Conservation (phyloP, 2,329 filamentous ascomycete genomes). For the Mariannaea sp. region DNA sequence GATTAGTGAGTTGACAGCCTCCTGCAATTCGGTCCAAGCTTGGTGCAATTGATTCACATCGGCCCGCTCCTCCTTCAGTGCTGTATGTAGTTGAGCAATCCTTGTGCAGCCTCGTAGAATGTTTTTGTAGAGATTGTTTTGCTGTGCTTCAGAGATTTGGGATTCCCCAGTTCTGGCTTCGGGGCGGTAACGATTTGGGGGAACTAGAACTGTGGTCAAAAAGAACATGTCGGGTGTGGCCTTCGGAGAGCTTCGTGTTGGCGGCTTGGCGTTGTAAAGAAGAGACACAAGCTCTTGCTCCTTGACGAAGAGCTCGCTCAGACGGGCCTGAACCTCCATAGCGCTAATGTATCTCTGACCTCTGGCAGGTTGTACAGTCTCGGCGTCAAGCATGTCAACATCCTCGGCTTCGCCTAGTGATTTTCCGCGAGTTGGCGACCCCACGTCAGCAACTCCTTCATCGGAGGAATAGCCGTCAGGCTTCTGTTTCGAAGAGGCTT, state of each 20-base stretch:
- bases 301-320: slow-evolving; percentile 81
- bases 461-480: slow-evolving; percentile 58
- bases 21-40: slow-evolving; percentile 83
- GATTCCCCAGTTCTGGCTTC: slow-evolving; percentile 81
- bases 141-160: slow-evolving; percentile 83
- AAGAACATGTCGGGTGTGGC: slow-evolving; percentile 94
- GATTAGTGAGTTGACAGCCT: slow-evolving; percentile 88
- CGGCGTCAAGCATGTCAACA: slow-evolving; percentile 42
- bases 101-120: slow-evolving; percentile 77
- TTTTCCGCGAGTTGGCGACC: slow-evolving; percentile 47
- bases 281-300: slow-evolving; percentile 83
- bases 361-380: slow-evolving; percentile 23
- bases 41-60: slow-evolving; percentile 76
- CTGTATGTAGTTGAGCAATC: slow-evolving; percentile 70
- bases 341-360: slow-evolving; percentile 78
- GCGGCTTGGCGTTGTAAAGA: slow-evolving; percentile 79
- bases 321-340: slow-evolving; percentile 79
- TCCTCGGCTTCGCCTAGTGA: slow-evolving; percentile 51
- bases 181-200: slow-evolving; percentile 89
- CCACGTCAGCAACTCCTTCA: slow-evolving; percentile 72
- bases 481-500: slow-evolving; percentile 46
- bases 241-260: slow-evolving; percentile 57
- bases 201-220: slow-evolving; percentile 81
- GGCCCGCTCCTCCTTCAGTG: slow-evolving; percentile 51
- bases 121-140: slow-evolving; percentile 85